Conservation (phyloP, 805 yeast genomes). For the Schwanniomyces vanrijiae region DNA sequence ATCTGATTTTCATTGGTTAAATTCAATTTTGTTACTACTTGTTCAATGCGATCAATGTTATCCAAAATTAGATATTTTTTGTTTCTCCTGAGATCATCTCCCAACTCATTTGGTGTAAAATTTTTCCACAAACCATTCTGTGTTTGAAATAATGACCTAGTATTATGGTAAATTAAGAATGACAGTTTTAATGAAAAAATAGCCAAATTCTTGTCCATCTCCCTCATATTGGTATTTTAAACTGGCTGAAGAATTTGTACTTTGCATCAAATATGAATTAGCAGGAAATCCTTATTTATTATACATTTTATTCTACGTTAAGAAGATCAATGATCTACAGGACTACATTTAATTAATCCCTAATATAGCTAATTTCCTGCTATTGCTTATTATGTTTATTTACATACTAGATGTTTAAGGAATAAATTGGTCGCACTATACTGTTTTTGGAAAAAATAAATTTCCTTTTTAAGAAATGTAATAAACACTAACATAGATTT, state of each 20-base stretch:
- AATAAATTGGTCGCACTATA: background rate
- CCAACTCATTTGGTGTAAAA: conserved; percentile 6
- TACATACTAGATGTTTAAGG: conserved; percentile 3
- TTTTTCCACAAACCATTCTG: conserved; percentile 35
- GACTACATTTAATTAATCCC: background rate
- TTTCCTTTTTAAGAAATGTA: conserved; percentile 10
- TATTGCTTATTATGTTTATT: background rate
- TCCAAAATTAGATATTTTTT: background rate
- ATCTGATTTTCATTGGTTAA: conserved; percentile 5
- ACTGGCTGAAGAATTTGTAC: background rate
- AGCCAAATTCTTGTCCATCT: conserved; percentile 13
- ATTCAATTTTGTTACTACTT: conserved; percentile 7
- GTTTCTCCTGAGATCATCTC: background rate
- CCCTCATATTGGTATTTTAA: background rate
- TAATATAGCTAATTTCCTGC: background rate
- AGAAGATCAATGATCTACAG: background rate
- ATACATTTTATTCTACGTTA: background rate
- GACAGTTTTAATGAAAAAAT: conserved; percentile 29
- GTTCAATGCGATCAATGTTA: background rate
- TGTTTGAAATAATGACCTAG: conserved; percentile 23
- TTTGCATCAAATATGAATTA: background rate
- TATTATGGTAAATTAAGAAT: conserved; percentile 19
- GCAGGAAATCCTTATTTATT: background rate
- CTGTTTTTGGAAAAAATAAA: background rate
- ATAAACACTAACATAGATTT: background rate